Conservation (phyloP, 305 asterid genomes). For the Fraxinus baroniana region DNA sequence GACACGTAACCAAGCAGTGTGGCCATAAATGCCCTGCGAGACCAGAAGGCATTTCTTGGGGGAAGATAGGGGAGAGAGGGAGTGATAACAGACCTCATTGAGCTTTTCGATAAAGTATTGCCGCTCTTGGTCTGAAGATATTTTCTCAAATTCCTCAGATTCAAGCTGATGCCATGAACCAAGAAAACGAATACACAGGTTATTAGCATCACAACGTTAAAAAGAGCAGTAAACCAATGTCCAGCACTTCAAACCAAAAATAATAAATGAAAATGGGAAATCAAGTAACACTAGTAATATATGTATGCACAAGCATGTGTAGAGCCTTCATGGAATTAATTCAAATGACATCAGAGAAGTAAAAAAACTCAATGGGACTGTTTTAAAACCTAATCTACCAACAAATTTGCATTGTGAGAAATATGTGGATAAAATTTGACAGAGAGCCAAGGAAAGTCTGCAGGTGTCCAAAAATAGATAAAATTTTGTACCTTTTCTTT, state of each 20-base stretch:
- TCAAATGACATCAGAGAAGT: constrained; percentile 12
- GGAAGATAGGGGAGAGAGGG: constrained; percentile 18
- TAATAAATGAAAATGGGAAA: not conserved
- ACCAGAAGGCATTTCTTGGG: not conserved
- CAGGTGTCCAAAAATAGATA: not conserved
- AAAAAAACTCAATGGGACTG: not conserved
- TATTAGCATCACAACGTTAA: constrained; percentile 10
- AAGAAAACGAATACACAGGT: constrained; percentile 24
- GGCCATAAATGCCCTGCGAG: constrained; percentile 8
- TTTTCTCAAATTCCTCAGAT: constrained; percentile 71
- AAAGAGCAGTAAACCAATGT: not conserved
- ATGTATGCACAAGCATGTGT: constrained; percentile 1
- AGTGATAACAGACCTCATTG: constrained; percentile 65
- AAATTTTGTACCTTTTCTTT: constrained; percentile 73
- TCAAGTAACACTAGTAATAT: not conserved
- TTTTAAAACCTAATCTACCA: constrained; percentile 4
- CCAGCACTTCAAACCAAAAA: not conserved
- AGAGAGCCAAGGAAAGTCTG: constrained; percentile 3
- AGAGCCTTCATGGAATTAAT: constrained; percentile 8
- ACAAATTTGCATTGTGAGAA: constrained; percentile 17
- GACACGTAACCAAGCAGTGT: constrained; percentile 19
- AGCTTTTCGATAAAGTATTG: constrained; percentile 79
- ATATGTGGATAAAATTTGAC: constrained; percentile 9
- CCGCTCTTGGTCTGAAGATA: constrained; percentile 78
- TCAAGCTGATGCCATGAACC: constrained; percentile 57